phyloP scores from a whole-genome alignment of 108 stramenopile genomes.

The Nitzschia sp. region DNA sequence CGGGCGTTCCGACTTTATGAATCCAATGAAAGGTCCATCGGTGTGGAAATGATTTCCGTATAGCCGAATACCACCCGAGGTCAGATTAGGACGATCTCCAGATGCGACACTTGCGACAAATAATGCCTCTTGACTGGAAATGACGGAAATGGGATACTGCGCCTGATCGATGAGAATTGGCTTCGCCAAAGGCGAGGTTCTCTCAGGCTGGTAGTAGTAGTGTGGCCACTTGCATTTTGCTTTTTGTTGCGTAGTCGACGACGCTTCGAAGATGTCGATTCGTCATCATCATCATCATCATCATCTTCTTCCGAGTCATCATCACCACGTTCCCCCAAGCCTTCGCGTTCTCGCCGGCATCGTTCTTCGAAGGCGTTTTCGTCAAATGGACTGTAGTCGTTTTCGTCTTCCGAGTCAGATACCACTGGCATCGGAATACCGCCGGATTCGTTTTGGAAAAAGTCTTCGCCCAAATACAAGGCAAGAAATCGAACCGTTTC shows the following conservation, averaged over 20 bases:
- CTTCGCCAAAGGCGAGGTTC: slow-evolving; percentile 49
- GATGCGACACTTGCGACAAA: too few species aligned
- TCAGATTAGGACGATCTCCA: too few species aligned
- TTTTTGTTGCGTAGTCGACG: slow-evolving; percentile 27
- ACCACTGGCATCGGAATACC: slow-evolving; percentile 24
- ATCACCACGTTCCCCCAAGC: slow-evolving; percentile 30
- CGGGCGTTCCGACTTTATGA: too few species aligned
- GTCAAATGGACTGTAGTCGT: slow-evolving; percentile 41
- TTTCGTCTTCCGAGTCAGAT: slow-evolving; percentile 42
- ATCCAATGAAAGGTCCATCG: too few species aligned
- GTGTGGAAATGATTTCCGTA: too few species aligned
- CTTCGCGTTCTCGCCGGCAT: slow-evolving; percentile 7
- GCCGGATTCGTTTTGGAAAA: background rate
- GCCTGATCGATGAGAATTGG: too few species aligned
- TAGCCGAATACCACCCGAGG: too few species aligned
- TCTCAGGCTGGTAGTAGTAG: background rate
- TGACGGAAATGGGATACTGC: too few species aligned
- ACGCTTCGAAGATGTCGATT: slow-evolving; percentile 24
- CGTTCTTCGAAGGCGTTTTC: slow-evolving; percentile 39
- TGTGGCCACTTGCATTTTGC: too few species aligned
- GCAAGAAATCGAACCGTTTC: slow-evolving; percentile 47
- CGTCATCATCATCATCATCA: slow-evolving; percentile 42
- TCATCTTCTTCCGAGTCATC: slow-evolving; percentile 44
- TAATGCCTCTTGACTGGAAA: too few species aligned
- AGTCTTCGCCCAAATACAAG: slow-evolving; percentile 43